Base-by-base conservation (phyloP, 257 asterid genomes). In the Solanum chilense region DNA sequence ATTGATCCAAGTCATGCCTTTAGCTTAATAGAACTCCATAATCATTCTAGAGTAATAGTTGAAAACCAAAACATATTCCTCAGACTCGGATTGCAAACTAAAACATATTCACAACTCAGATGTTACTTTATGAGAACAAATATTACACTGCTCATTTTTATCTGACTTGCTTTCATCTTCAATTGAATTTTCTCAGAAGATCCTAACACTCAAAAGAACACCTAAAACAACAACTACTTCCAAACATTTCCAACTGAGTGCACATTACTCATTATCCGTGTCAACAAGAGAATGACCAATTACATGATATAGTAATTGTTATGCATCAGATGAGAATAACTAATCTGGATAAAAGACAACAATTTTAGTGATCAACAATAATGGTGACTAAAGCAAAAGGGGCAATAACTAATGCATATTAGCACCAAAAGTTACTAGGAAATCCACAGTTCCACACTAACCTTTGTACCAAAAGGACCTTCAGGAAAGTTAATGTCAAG, bases 401-500 rank as follows among this genome's bases (percentile, higher is more conserved):
- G 71, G 9, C 33, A 70, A 20, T 70, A 85, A 29, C 68, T 16
- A 27, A 69, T 85, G 69, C 44, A 2, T 78, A 78, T 31, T 78
- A 45, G 27, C 12, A 78, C 84, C 84, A 15, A 78, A 15, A 29
- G 62, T 27, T 78, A 78, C 27, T 45, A 45, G 47, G 85, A 76
- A 44, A 82, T 37, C n/a, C 25, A 70, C 45, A 87, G 93, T 88
- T 52, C 20, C 21, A 70, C 45, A 88, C 94, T 89, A 86, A 95
- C 98, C 98, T 96, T 93, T 14, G 99, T 95, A 56, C 99, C 99
- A 86, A 96, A 96, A 64, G 98, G 99, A 87, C 99, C 98, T 9
- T 60, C 90, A 7, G 98, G 97, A 75, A 88, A 86, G 93, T 95
- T 88, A 80, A 95, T 94, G 44, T 90, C 95, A 88, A 92, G 90